Evolutionary conservation across 805 yeast genomes (phyloP).

Genomic region (Grigorovia jiainica): DNA sequence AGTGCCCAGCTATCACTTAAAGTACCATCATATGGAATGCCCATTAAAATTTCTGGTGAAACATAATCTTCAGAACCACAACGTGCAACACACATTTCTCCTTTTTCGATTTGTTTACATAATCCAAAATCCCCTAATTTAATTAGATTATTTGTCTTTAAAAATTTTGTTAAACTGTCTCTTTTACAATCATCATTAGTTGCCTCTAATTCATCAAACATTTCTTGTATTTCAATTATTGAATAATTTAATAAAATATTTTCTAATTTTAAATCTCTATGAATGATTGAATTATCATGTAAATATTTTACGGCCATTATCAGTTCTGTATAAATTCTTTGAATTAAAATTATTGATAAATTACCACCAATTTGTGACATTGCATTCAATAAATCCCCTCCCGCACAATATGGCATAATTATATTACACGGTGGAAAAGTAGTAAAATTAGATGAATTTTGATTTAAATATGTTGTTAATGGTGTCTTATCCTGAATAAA

Average conservation of each 20-base stretch:
- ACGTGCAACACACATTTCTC: conserved; percentile 64
- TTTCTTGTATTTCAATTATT: conserved; percentile 23
- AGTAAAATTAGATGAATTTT: conserved; percentile 10
- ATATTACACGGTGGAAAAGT: conserved; percentile 33
- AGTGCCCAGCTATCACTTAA: conserved; percentile 91
- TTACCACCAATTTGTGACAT: conserved; percentile 33
- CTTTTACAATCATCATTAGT: conserved; percentile 5
- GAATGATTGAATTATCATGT: conserved; percentile 63
- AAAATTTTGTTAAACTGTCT: background rate
- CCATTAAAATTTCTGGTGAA: conserved; percentile 87
- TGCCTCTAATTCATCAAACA: conserved; percentile 6
- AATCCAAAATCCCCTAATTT: conserved; percentile 85
- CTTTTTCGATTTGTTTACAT: conserved; percentile 56
- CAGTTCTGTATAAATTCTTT: conserved; percentile 61
- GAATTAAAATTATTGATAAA: conserved; percentile 41
- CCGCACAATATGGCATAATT: conserved; percentile 66
- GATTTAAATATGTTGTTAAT: conserved; percentile 17
- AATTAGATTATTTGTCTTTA: conserved; percentile 29
- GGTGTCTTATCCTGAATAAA: conserved; percentile 22
- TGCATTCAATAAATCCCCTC: conserved; percentile 77
- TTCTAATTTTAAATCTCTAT: conserved; percentile 87
- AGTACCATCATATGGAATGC: conserved; percentile 83
- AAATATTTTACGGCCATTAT: conserved; percentile 61
- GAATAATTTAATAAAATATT: conserved; percentile 51
- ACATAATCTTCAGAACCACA: conserved; percentile 97